Conservation (phyloP, 2,329 filamentous ascomycete genomes). For the Penicillium occitanis region DNA sequence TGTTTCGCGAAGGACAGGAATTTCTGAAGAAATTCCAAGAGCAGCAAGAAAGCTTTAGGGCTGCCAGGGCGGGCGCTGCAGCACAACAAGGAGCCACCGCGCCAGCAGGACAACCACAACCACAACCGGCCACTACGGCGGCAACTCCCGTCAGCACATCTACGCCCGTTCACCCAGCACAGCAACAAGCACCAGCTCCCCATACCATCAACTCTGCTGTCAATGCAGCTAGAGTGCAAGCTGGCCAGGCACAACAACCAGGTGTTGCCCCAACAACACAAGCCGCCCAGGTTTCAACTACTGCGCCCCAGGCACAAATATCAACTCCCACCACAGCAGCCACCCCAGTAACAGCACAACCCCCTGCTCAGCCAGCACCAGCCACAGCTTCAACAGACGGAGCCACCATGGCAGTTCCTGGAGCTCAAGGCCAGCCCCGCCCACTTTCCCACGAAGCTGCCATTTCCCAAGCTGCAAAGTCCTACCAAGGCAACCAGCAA, state of each 20-base stretch:
- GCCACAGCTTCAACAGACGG: conserved; percentile 9
- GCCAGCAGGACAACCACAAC: conserved; percentile 22
- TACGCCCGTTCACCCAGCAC: conserved; percentile 34
- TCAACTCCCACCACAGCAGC: conserved; percentile 16
- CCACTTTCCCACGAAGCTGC: conserved; percentile 49
- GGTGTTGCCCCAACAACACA: not conserved
- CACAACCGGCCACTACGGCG: conserved; percentile 10
- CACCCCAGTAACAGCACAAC: conserved; percentile 12
- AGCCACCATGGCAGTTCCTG: conserved; percentile 25
- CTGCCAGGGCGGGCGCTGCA: conserved; percentile 26
- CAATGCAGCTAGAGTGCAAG: conserved; percentile 45
- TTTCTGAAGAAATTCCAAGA: conserved; percentile 51
- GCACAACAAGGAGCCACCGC: not conserved
- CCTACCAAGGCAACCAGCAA: conserved; percentile 39
- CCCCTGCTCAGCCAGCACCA: not conserved
- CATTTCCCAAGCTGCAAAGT: conserved; percentile 47
- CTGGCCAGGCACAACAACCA: conserved; percentile 23
- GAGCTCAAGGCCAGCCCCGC: conserved; percentile 40
- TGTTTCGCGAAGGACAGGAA: conserved; percentile 46
- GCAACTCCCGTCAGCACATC: conserved; percentile 27
- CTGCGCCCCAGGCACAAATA: conserved; percentile 30
- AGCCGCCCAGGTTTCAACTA: conserved; percentile 17
- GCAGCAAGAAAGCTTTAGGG: conserved; percentile 48
- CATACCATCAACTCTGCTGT: conserved; percentile 53
- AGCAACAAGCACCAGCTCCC: conserved; percentile 40